Evolutionary conservation across 2,329 filamentous ascomycete species (phyloP).

Genomic region (Metarhizium humberi): DNA sequence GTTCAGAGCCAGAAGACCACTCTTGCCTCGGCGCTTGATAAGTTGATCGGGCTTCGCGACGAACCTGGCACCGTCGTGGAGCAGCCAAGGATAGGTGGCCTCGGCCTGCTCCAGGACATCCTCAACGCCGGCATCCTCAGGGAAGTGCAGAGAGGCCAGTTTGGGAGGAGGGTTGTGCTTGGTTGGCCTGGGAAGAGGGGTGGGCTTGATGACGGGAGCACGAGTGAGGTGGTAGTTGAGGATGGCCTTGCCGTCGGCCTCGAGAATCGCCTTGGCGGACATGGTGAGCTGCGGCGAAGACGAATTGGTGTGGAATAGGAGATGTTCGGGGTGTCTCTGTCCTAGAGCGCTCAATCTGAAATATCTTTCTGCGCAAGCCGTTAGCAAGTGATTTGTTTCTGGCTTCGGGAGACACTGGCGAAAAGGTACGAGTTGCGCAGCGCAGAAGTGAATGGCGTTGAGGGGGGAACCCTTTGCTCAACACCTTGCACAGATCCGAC

Average conservation of each 20-base stretch:
- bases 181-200: conserved; percentile 72
- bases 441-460: background rate
- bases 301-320: conserved; percentile 6
- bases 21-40: conserved; percentile 99
- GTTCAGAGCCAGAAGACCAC: conserved; percentile 89
- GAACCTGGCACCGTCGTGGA: conserved; percentile 76
- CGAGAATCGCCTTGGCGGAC: conserved; percentile 83
- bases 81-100: conserved; percentile 92
- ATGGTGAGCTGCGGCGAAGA: conserved; percentile 25
- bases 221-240: conserved; percentile 99
- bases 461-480: background rate
- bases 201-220: conserved; percentile 94
- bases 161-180: conserved; percentile 90
- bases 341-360: background rate
- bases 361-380: background rate
- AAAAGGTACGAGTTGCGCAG: background rate
- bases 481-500: background rate
- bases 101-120: conserved; percentile 91
- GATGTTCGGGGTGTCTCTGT: background rate
- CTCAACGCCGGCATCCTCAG: conserved; percentile 74
- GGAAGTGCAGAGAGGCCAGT: conserved; percentile 87
- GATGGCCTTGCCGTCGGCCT: conserved; percentile 99
- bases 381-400: background rate
- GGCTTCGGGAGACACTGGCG: background rate
- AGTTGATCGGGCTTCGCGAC: conserved; percentile 99